These are phyloP conservation scores for Urostyla sp. DNA, from an alignment of 73 alveolate species.

Conservation along the genomic window DNA sequence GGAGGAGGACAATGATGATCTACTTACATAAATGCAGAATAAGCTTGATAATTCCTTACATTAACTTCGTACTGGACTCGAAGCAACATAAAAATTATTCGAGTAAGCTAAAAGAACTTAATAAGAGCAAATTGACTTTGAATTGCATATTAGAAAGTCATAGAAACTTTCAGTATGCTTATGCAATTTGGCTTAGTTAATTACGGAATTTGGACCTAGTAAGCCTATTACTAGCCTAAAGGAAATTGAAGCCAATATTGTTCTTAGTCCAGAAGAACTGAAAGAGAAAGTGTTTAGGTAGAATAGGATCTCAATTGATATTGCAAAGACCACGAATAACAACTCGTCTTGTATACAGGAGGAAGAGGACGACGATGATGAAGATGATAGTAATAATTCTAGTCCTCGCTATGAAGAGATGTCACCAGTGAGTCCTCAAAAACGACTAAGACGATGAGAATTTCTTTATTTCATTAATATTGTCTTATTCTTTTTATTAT, in stretches of 20 bases:
- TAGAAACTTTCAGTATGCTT: constrained; percentile 46
- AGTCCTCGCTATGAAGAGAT: background rate
- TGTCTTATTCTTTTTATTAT: too few species aligned
- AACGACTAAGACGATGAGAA: constrained; percentile 29
- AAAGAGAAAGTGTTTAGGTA: constrained; percentile 34
- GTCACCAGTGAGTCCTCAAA: constrained; percentile 39
- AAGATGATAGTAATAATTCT: background rate
- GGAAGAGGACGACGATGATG: constrained; percentile 42
- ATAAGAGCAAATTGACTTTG: constrained; percentile 47
- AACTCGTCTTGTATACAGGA: background rate
- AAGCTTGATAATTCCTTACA: constrained; percentile 45
- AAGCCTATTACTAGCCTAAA: constrained; percentile 44
- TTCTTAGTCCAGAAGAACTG: constrained; percentile 60
- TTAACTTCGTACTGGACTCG: constrained; percentile 43
- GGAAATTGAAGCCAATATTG: constrained; percentile 43
- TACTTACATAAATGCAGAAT: constrained; percentile 26
- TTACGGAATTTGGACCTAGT: constrained; percentile 68
- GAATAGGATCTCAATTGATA: constrained; percentile 7
- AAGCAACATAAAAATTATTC: constrained; percentile 21
- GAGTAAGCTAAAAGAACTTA: constrained; percentile 24
- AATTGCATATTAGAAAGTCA: constrained; percentile 40
- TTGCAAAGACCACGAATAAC: constrained; percentile 1
- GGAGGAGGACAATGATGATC: constrained; percentile 58
- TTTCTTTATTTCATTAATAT: background rate
- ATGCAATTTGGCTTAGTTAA: constrained; percentile 45